A percentile compares a stretch with the other conserved stretches of the same genome.
Evolutionary conservation across 306 rosid genomes (phyloP).

Genomic region (Astragalus glycyphyllos): DNA sequence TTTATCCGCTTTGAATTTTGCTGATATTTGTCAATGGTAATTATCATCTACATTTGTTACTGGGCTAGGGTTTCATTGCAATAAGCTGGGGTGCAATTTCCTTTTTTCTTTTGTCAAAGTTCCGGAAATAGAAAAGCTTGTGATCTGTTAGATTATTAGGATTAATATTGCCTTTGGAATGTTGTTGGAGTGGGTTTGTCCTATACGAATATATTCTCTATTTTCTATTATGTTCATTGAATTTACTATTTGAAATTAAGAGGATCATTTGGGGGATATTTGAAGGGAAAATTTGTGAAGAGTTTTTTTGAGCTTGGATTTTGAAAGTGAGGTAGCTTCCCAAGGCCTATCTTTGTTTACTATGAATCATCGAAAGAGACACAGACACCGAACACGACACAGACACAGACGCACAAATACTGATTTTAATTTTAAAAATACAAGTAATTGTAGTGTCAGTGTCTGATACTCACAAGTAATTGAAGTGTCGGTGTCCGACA

Average conservation of each 20-base stretch:
- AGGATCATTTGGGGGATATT: slow-evolving; percentile 25
- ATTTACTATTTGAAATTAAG: slow-evolving; percentile 32
- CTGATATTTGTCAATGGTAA: neutral
- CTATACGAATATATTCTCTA: neutral
- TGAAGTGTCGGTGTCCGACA: too few species aligned
- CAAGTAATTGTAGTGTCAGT: too few species aligned
- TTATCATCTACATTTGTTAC: slow-evolving; percentile 2
- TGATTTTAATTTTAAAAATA: too few species aligned
- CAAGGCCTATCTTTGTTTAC: neutral
- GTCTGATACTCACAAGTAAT: too few species aligned
- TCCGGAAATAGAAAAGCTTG: slow-evolving; percentile 13
- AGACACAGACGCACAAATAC: too few species aligned
- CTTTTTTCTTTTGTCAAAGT: neutral
- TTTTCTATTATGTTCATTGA: slow-evolving; percentile 30
- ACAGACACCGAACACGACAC: too few species aligned
- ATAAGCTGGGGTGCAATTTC: neutral
- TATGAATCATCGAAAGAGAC: too few species aligned
- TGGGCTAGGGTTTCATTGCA: slow-evolving; percentile 20
- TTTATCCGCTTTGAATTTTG: slow-evolving; percentile 3
- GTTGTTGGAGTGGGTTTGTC: slow-evolving; percentile 10
- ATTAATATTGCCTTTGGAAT: slow-evolving; percentile 15
- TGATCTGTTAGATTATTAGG: slow-evolving; percentile 9
- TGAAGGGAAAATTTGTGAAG: too few species aligned
- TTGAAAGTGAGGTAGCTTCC: too few species aligned
- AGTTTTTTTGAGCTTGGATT: too few species aligned